Evolutionary conservation across 2,329 filamentous ascomycete genomes (phyloP), one percentile per base, ranked within the genome.

Genomic region (Fusarium irregulare): DNA sequence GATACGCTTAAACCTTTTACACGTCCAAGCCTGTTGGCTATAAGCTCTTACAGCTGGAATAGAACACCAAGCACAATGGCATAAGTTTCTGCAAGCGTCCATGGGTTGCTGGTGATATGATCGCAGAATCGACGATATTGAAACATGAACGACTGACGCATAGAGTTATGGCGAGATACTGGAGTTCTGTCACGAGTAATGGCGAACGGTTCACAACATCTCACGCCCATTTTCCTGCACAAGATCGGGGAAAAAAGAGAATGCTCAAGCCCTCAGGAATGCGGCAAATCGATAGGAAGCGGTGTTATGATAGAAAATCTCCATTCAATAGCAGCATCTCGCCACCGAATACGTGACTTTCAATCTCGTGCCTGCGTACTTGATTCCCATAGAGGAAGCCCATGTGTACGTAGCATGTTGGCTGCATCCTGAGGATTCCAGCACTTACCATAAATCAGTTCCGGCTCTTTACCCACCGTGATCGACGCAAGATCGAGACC

Each of bases 211-310:
- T 58, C 40, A 28, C 23, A 44, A 55, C 32, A 56, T 40, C 37
- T 32, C 25, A 47, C 40, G 30, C 23, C 23, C n/a, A 60, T 28
- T 23, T 14, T n/a, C 44, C 60, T 21, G 40, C 18, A 51, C 42
- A 21, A 12, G 18, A 18, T 41, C n/a, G 27, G 13, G 21, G 61
- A 30, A 55, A 13, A 2, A 27, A 32, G 25, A 45, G 6, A 42
- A 58, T n/a, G 18, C n/a, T 34, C 44, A 11, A 40, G 18, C 18
- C 48, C 14, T 3, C 12, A 13, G 40, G 18, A 23, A 23, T 50
- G 18, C 62, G 32, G 46, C 23, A 55, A 64, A 55, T 54, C 44
- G 51, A 27, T 18, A 27, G 25, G 54, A 54, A 60, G 62, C 40
- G 30, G 44, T 42, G 40, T 23, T 37, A 62, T 49, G 23, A 56